These are phyloP conservation scores for Dillenia suffruticosa DNA, from an alignment of 164 flowering plant species.

Conservation along the genomic window DNA sequence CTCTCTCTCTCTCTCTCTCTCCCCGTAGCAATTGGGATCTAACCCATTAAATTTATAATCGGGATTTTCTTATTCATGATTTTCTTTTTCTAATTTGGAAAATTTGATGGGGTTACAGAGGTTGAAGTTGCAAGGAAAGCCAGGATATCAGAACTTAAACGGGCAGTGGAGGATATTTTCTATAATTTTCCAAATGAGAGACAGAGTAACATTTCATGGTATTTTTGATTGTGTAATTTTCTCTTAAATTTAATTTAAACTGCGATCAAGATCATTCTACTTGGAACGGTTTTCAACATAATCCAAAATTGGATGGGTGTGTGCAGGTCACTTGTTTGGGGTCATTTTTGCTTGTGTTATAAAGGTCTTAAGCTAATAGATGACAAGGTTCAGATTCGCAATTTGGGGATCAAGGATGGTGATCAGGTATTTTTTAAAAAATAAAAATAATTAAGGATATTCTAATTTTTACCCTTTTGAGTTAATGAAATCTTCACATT, in stretches of 20 bases:
- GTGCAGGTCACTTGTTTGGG: conserved; percentile 83
- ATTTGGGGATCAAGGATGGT: conserved; percentile 70
- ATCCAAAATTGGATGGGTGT: too few relatives aligned
- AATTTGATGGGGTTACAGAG: conserved; percentile 29
- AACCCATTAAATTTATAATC: not conserved
- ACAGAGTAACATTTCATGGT: conserved; percentile 75
- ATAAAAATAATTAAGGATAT: too few relatives aligned
- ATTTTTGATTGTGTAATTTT: not conserved
- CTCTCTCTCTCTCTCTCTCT: not conserved
- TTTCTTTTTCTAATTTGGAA: not conserved
- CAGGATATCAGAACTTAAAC: conserved; percentile 57
- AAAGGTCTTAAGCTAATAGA: conserved; percentile 50
- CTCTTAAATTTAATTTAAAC: too few relatives aligned
- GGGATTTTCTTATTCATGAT: not conserved
- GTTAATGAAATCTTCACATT: not conserved
- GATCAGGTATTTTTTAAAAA: conserved; percentile 56
- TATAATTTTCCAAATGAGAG: conserved; percentile 42
- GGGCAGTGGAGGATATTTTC: conserved; percentile 70
- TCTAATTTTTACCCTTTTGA: not conserved
- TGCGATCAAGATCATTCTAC: too few relatives aligned
- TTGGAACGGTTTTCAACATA: too few relatives aligned
- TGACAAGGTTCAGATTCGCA: conserved; percentile 36
- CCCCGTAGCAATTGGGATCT: not conserved
- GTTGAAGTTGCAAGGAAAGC: conserved; percentile 54
- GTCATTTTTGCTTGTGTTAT: conserved; percentile 76